Percentiles rank a stretch among this genome's conserved stretches.
These are phyloP conservation scores for Fusarium pseudograminearum DNA, from an alignment of 2,329 filamentous ascomycete genomes.

Conservation along the genomic window DNA sequence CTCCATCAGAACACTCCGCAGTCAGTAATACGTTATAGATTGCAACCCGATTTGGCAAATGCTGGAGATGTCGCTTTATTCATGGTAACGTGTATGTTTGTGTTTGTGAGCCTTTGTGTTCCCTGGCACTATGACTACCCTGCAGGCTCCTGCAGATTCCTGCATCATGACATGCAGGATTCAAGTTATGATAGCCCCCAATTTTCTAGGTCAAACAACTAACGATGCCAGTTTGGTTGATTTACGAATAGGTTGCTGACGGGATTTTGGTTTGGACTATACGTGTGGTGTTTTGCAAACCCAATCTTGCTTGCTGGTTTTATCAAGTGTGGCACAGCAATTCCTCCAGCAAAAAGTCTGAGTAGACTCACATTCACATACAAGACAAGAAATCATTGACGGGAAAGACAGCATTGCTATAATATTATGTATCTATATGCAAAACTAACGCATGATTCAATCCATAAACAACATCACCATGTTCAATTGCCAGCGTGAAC, in stretches of 20 bases:
- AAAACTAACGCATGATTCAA: not conserved
- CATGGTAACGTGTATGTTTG: not conserved
- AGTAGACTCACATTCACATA: not conserved
- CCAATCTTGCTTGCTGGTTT: not conserved
- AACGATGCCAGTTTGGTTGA: too few relatives aligned
- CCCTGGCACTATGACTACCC: not conserved
- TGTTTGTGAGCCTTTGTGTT: not conserved
- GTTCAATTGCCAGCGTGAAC: slow-evolving; percentile 4
- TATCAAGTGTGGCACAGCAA: not conserved
- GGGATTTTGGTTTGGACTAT: not conserved
- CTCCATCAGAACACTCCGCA: not conserved
- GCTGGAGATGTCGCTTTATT: not conserved
- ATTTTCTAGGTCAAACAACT: too few relatives aligned
- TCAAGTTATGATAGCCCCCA: not conserved
- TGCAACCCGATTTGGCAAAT: not conserved
- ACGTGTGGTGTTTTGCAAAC: not conserved
- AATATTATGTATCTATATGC: slow-evolving; percentile 17
- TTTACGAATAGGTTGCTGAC: not conserved
- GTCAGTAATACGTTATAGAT: not conserved
- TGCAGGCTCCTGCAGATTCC: not conserved
- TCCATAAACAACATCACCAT: slow-evolving; percentile 4
- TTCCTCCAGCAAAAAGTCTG: not conserved
- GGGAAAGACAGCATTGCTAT: not conserved
- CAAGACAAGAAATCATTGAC: not conserved
- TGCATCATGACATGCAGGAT: not conserved